Evolutionary conservation across 257 asterid genomes (phyloP), one percentile per base, ranked within the genome.

Genomic region (Solanum raphanifolium): DNA sequence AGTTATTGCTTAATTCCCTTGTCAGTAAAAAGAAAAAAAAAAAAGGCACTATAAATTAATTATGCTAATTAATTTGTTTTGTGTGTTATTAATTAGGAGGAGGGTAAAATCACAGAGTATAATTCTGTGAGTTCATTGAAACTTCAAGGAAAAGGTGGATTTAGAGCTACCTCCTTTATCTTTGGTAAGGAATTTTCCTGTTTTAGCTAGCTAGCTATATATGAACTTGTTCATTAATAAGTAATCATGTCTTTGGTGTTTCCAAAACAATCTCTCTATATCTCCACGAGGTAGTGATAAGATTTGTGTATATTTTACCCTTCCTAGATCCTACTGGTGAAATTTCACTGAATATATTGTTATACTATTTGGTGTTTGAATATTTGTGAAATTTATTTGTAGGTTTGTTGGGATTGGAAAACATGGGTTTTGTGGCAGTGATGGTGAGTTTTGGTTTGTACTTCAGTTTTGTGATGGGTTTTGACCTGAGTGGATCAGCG

Each of bases 401-500:
- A 94, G 96, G 86, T 16, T 83, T 94, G 93, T 35, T 88, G 52
- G 94, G 92, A 58, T 35, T 95, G 92, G 98, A 95, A 71, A 92
- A 74, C 58, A 93, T 94, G 95, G 98, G 98, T 2, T 94, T 95
- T 52, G 90, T 94, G 1, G 94, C 98, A 3, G 92, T 90, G 87
- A 92, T 92, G 95, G 93, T 93, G 93, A 93, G 95, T 88, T 87
- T 95, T 87, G 97, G 93, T 4, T 91, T 95, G 35, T 95, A 92
- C 88, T 95, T 95, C 91, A 87, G 66, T 41, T 5, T 36, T 48
- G 90, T 87, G 86, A 32, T 95, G 88, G 89, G 89, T 21, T 95
- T 91, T 81, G 92, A 93, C 35, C 87, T 91, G 18, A 68, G 95
- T 1, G 87, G 58, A 4, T 86, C 97, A 7, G 96, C 97, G 16